A percentile compares a stretch with the other conserved stretches of the same genome.
phyloP scores from a whole-genome alignment of 345 rosid species.

The Eucalyptus grandis region DNA sequence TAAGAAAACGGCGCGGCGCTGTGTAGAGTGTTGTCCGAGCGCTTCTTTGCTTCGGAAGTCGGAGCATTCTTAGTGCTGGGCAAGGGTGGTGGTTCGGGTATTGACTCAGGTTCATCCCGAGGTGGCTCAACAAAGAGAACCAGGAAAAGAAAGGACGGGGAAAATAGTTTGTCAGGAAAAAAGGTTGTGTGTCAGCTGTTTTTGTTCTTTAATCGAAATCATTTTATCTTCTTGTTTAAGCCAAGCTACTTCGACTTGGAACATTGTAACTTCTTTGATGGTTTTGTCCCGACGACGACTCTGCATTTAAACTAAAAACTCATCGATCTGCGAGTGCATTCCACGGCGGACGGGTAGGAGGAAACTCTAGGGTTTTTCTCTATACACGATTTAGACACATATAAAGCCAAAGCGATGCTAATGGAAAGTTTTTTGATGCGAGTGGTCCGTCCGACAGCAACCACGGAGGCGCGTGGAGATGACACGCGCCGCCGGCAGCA shows the following conservation, averaged over 20 bases:
- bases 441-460: not conserved
- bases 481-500: not conserved
- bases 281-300: not conserved
- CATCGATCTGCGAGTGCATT: not conserved
- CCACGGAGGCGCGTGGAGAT: not conserved
- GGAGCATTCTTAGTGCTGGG: slow-evolving; percentile 17
- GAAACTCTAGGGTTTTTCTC: not conserved
- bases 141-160: not conserved
- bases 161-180: not conserved
- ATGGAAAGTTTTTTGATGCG: not conserved
- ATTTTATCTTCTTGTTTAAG: not conserved
- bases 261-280: not conserved
- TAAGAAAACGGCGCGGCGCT: not conserved
- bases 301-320: not conserved
- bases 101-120: slow-evolving; percentile 83
- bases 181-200: not conserved
- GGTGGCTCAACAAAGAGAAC: not conserved
- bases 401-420: not conserved
- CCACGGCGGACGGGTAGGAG: not conserved
- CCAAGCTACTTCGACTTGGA: not conserved
- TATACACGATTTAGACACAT: not conserved
- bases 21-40: not conserved
- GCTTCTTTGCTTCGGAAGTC: not conserved
- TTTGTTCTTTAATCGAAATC: not conserved
- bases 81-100: slow-evolving; percentile 99